Evolutionary conservation across 805 yeast species (phyloP).

Genomic region (Kuraishia capsulata): DNA sequence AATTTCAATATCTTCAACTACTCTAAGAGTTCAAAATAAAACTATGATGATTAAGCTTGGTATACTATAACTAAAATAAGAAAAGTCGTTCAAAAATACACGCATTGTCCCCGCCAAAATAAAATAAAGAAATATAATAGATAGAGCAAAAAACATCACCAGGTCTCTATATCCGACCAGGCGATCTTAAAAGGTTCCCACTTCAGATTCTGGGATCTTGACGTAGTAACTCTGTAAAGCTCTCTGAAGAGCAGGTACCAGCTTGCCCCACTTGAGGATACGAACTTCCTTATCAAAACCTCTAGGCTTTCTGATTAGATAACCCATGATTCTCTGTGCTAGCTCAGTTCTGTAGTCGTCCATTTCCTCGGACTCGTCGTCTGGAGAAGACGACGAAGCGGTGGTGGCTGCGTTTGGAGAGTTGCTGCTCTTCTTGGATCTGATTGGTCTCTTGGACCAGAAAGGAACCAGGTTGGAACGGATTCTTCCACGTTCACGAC

Average conservation of each 20-base stretch:
- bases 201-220: constrained; percentile 17
- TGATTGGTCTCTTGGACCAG: constrained; percentile 54
- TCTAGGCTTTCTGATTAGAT: constrained; percentile 53
- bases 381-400: constrained; percentile 4
- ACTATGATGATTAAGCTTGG: too few species aligned
- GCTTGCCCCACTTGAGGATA: constrained; percentile 50
- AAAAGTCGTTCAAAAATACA: too few species aligned
- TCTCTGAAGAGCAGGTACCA: constrained; percentile 50
- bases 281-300: constrained; percentile 64
- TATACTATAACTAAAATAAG: too few species aligned
- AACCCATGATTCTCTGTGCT: constrained; percentile 58
- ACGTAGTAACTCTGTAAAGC: constrained; percentile 60
- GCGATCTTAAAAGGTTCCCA: background rate
- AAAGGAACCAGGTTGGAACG: constrained; percentile 59
- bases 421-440: constrained; percentile 25
- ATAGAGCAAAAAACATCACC: background rate
- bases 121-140: background rate
- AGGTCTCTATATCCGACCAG: background rate
- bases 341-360: constrained; percentile 38
- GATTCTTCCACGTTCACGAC: constrained; percentile 59
- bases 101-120: too few species aligned
- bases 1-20: too few species aligned
- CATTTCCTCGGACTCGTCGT: background rate
- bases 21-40: too few species aligned
- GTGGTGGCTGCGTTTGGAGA: constrained; percentile 4